Evolutionary conservation across 1,284 basidiomycete species (phyloP), one percentile per base, ranked within the genome.

Genomic region (Exobasidium cylindrosporum): DNA sequence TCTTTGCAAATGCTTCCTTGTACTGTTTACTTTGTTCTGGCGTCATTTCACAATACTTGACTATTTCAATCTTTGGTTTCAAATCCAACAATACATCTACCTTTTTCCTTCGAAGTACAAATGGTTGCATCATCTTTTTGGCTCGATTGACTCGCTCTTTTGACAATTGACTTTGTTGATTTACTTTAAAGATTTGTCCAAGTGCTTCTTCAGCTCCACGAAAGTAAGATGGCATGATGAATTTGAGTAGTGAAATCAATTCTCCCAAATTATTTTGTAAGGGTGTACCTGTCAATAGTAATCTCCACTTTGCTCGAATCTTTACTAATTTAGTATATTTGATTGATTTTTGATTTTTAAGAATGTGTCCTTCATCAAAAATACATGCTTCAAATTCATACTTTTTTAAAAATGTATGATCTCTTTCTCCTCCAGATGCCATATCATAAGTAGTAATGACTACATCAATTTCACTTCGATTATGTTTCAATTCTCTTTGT

Each of bases 91-190:
- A 84, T 1, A 99, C 95, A 87, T 95, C 79, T 4, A 64, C 62
- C 82, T 99, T 99, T 68, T 94, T 87, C 54, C 96, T 86, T 24
- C 96, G 89, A 23, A 99, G 85, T 29, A 98, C 94, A 79, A 99
- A 99, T 0, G 96, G 96, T 17, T 91, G 94, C 88, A 99, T 93
- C 93, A 99, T 97, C 80, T 90, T 92, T 82, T 97, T 96, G 4
- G 96, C 96, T 60, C 95, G 84, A 54, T 92, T 90, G 28, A 97
- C 90, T 52, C 94, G 88, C 78, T 93, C 89, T 77, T 91, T 88
- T 4, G 93, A 90, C 14, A 98, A 87, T 46, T 96, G 80, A 46
- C 89, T 90, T 55, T 90, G 87, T 66, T 90, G 90, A 10, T 47
- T 58, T 32, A 92, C 91, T 81, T 97, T 98, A 87, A 98, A 99